A percentile compares a stretch with the other conserved stretches of the same genome.
Evolutionary conservation across 176 grass and related monocot species (phyloP).

Genomic region (Carex myosuroides): DNA sequence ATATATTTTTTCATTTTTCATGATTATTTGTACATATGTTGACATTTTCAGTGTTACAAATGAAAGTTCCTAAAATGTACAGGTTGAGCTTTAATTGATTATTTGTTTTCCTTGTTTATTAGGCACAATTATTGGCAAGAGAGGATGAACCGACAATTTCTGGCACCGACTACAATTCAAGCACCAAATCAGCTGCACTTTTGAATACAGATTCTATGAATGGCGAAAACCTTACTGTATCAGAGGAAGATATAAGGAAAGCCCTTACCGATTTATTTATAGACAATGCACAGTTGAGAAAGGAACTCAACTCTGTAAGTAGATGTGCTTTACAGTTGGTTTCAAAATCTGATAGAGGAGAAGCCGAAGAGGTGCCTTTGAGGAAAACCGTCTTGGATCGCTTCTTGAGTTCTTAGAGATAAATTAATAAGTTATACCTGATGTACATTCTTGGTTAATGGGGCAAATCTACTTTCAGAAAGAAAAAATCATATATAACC

Average conservation of each 20-base stretch:
- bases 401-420: constrained; percentile 33
- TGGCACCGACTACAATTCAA: constrained; percentile 36
- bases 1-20: background rate
- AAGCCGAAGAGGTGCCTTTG: constrained; percentile 32
- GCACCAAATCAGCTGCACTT: constrained; percentile 28
- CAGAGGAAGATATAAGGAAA: constrained; percentile 57
- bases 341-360: constrained; percentile 61
- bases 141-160: constrained; percentile 45
- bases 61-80: background rate
- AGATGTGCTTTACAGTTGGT: constrained; percentile 44
- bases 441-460: constrained; percentile 17
- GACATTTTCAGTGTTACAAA: background rate
- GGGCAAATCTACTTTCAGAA: constrained; percentile 7
- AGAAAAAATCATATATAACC: constrained; percentile 5
- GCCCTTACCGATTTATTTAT: constrained; percentile 74
- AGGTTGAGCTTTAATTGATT: background rate
- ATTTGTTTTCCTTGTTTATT: background rate
- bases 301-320: constrained; percentile 61
- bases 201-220: constrained; percentile 20
- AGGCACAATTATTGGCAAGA: constrained; percentile 81
- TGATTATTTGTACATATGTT: background rate
- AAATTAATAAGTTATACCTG: background rate
- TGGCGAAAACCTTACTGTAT: constrained; percentile 30
- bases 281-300: constrained; percentile 76
- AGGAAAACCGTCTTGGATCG: constrained; percentile 80